These are phyloP conservation scores for Xylaria sp. DNA, from an alignment of 2,329 filamentous ascomycete species.

Conservation along the genomic window DNA sequence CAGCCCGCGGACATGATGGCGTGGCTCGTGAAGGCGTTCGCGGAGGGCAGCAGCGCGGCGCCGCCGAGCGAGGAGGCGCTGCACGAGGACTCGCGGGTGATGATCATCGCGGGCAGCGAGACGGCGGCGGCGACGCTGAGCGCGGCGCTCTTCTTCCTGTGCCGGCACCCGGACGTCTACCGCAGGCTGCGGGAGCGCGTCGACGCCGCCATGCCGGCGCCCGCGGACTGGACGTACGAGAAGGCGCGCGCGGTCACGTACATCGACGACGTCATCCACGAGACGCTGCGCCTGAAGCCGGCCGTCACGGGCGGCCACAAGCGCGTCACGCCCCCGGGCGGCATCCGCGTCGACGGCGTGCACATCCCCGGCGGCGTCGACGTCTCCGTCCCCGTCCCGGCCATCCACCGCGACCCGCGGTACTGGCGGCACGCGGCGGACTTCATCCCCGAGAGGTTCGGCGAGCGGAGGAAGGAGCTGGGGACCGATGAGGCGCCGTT, in stretches of 20 bases:
- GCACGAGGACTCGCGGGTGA: slow-evolving; percentile 37
- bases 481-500: slow-evolving; percentile 25
- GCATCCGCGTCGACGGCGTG: slow-evolving; percentile 37
- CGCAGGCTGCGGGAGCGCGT: slow-evolving; percentile 37
- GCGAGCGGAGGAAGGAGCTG: slow-evolving; percentile 26
- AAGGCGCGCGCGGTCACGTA: slow-evolving; percentile 35
- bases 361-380: slow-evolving; percentile 38
- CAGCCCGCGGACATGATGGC: slow-evolving; percentile 41
- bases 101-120: slow-evolving; percentile 43
- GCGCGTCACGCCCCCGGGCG: slow-evolving; percentile 42
- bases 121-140: slow-evolving; percentile 39
- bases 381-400: slow-evolving; percentile 28
- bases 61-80: slow-evolving; percentile 36
- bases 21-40: slow-evolving; percentile 43
- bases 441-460: slow-evolving; percentile 31
- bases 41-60: slow-evolving; percentile 41
- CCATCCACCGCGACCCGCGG: slow-evolving; percentile 32
- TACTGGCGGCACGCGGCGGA: slow-evolving; percentile 22
- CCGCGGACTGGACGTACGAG: slow-evolving; percentile 36
- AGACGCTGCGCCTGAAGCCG: slow-evolving; percentile 41
- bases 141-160: slow-evolving; percentile 36
- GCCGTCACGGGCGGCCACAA: slow-evolving; percentile 39
- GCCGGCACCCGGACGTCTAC: slow-evolving; percentile 34
- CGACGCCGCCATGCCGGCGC: slow-evolving; percentile 33
- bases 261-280: slow-evolving; percentile 38